Percentiles rank a stretch among this genome's conserved stretches.
phyloP scores from a whole-genome alignment of 1,284 basidiomycete genomes.

The Trametes versicolor region DNA sequence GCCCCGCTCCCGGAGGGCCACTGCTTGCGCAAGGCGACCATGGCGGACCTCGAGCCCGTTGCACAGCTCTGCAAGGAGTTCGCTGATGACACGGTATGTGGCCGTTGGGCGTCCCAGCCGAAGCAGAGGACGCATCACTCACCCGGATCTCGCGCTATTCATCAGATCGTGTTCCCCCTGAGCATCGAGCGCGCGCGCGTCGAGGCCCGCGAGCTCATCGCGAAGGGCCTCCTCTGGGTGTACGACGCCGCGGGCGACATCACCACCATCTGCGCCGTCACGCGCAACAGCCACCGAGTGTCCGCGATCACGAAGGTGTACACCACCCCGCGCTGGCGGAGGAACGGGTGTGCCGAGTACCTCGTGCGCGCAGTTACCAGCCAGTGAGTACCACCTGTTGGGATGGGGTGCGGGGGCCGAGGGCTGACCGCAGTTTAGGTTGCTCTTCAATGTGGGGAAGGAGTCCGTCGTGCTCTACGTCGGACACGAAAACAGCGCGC shows the following conservation, averaged over 20 bases:
- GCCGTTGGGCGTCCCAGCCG: constrained; percentile 7
- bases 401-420: background rate
- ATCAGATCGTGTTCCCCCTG: constrained; percentile 51
- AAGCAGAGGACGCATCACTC: constrained; percentile 1
- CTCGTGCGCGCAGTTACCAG: constrained; percentile 55
- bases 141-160: constrained; percentile 15
- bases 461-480: constrained; percentile 58
- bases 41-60: constrained; percentile 48
- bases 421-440: constrained; percentile 37
- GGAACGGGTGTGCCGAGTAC: constrained; percentile 56
- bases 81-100: constrained; percentile 54
- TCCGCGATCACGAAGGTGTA: constrained; percentile 62
- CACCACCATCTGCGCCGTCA: constrained; percentile 58
- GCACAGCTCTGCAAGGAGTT: constrained; percentile 58
- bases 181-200: constrained; percentile 45
- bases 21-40: constrained; percentile 46
- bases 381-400: constrained; percentile 43
- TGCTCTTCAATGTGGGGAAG: constrained; percentile 49
- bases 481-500: constrained; percentile 56
- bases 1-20: constrained; percentile 43
- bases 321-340: constrained; percentile 53
- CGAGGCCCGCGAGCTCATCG: constrained; percentile 55
- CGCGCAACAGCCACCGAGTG: constrained; percentile 54
- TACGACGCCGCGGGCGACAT: constrained; percentile 53
- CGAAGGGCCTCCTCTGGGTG: constrained; percentile 56